These are phyloP conservation scores for Porogramme epimiltina DNA, from an alignment of 1,284 basidiomycete genomes.

Conservation along the genomic window DNA sequence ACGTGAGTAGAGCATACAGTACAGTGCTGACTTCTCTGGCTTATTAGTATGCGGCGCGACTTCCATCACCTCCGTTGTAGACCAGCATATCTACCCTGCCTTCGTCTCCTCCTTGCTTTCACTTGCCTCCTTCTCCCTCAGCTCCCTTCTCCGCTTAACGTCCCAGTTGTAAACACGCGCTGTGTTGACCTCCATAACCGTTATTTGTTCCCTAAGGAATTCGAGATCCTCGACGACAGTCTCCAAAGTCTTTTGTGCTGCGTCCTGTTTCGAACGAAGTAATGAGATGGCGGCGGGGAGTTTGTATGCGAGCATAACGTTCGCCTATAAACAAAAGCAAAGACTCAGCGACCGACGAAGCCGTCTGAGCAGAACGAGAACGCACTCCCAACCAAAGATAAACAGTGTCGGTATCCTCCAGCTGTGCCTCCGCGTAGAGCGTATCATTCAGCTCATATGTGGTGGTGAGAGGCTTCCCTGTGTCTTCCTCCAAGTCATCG, in stretches of 20 bases:
- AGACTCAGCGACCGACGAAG: neutral
- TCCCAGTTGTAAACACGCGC: slow-evolving; percentile 98
- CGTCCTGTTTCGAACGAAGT: slow-evolving; percentile 76
- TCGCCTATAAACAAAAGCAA: slow-evolving; percentile 63
- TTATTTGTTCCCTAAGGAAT: slow-evolving; percentile 93
- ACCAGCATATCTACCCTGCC: neutral
- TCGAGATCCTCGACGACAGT: slow-evolving; percentile 89
- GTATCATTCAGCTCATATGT: slow-evolving; percentile 98
- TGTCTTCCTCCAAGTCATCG: slow-evolving; percentile 46
- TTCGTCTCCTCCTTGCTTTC: slow-evolving; percentile 19
- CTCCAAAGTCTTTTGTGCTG: slow-evolving; percentile 70
- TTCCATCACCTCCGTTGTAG: too few species aligned
- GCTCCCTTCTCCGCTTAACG: slow-evolving; percentile 79
- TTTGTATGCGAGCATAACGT: slow-evolving; percentile 97
- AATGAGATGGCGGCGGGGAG: slow-evolving; percentile 81
- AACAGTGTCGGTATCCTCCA: slow-evolving; percentile 88
- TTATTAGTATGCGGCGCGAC: too few species aligned
- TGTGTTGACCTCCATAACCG: slow-evolving; percentile 98
- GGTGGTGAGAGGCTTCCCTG: slow-evolving; percentile 69
- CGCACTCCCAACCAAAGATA: slow-evolving; percentile 96
- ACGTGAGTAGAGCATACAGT: too few species aligned
- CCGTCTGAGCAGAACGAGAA: slow-evolving; percentile 20
- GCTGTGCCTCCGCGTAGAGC: slow-evolving; percentile 87
- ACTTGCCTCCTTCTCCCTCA: slow-evolving; percentile 44
- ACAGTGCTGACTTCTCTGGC: too few species aligned